Conservation (phyloP, 345 rosid species). For the Physaria fendleri region DNA sequence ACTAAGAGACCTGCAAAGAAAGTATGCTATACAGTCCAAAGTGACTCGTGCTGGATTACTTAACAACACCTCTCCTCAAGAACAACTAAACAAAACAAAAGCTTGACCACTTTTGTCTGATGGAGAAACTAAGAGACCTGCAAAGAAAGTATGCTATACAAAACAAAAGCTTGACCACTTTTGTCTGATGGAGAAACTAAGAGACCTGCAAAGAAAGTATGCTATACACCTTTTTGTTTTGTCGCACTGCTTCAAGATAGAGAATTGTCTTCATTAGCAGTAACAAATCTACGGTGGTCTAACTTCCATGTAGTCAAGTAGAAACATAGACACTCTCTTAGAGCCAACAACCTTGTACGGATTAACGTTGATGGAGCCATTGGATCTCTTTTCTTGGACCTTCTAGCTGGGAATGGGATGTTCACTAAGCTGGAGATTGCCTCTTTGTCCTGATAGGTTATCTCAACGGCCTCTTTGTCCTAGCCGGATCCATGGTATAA, state of each 20-base stretch:
- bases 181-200: too few species aligned
- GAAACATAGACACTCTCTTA: slow-evolving; percentile 67
- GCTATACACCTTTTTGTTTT: background rate
- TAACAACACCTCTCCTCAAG: slow-evolving; percentile 40
- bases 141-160: too few species aligned
- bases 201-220: too few species aligned
- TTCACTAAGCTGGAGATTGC: slow-evolving; percentile 81
- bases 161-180: too few species aligned
- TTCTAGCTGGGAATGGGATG: slow-evolving; percentile 82
- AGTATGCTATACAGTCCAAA: slow-evolving; percentile 44
- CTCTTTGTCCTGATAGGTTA: slow-evolving; percentile 68
- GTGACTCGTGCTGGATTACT: slow-evolving; percentile 43
- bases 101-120: background rate
- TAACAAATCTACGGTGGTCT: slow-evolving; percentile 65
- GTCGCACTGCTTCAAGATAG: background rate
- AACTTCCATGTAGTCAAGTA: slow-evolving; percentile 74
- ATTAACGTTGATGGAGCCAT: slow-evolving; percentile 76
- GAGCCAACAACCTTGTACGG: slow-evolving; percentile 74
- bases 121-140: too few species aligned
- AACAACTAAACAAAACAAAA: slow-evolving; percentile 21
- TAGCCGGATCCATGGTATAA: slow-evolving; percentile 78
- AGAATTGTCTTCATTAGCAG: background rate
- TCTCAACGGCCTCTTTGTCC: slow-evolving; percentile 72
- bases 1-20: slow-evolving; percentile 71
- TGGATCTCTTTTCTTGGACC: slow-evolving; percentile 82